Percentiles rank a stretch among this genome's conserved stretches.
These are phyloP conservation scores for Plasmodium malariae DNA, from an alignment of 169 alveolate species.

Conservation along the genomic window DNA sequence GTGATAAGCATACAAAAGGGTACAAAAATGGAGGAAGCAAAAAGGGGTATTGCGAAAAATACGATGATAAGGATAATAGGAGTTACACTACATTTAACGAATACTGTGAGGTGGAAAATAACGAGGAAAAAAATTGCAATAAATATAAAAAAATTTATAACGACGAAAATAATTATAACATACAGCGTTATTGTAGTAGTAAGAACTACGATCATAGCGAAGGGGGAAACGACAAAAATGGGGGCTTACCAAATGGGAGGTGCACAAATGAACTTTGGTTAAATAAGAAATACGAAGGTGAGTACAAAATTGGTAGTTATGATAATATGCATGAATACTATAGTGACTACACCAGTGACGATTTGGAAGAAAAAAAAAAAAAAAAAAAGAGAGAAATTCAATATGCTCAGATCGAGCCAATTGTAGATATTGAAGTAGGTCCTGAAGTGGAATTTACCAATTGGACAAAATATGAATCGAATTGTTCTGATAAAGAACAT, in stretches of 20 bases:
- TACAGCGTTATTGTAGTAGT: not conserved
- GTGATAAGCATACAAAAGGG: no score
- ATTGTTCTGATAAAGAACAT: not conserved
- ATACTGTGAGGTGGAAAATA: not conserved
- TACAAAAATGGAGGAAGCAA: not conserved
- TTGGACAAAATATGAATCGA: slow-evolving; percentile 15
- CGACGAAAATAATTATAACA: not conserved
- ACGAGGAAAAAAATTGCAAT: not conserved
- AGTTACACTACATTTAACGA: not conserved
- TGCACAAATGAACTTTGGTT: no score
- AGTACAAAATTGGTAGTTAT: not conserved
- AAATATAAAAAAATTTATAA: not conserved
- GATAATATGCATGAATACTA: not conserved
- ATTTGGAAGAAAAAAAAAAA: not conserved
- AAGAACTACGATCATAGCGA: not conserved
- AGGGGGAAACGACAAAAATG: not conserved
- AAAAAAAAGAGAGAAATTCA: slow-evolving; percentile 10
- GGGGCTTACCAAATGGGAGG: no score
- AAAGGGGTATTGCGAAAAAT: no score
- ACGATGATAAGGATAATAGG: no score
- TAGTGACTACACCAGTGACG: slow-evolving; percentile 28
- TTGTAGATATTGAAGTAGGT: slow-evolving; percentile 10
- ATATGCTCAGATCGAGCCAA: slow-evolving; percentile 8
- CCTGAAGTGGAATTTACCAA: slow-evolving; percentile 40
- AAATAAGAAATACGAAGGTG: not conserved